Conservation (phyloP, 2,329 filamentous ascomycete genomes). For the Neofusicoccum laricinum region DNA sequence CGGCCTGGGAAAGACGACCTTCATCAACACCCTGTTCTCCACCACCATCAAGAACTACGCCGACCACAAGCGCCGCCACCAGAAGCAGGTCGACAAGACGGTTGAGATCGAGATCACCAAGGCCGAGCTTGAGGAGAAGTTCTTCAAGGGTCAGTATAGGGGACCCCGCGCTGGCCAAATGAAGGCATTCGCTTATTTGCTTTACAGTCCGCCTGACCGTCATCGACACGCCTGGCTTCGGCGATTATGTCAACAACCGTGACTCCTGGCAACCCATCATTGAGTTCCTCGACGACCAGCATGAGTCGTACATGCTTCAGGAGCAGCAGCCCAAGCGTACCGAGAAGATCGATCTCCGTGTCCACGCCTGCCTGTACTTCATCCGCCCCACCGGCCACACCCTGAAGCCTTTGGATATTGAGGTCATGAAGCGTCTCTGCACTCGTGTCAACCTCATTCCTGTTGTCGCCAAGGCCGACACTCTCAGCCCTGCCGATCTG, state of each 20-base stretch:
- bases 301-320: conserved; percentile 99
- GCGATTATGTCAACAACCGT: conserved; percentile 99
- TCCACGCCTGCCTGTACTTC: conserved; percentile 98
- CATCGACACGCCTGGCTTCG: conserved; percentile 97
- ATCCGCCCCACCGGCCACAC: conserved; percentile 98
- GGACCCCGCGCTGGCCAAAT: not conserved
- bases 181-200: not conserved
- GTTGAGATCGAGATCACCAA: conserved; percentile 99
- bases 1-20: conserved; percentile 97
- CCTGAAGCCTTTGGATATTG: conserved; percentile 96
- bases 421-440: conserved; percentile 99
- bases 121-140: conserved; percentile 99
- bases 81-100: conserved; percentile 99
- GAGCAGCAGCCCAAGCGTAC: conserved; percentile 97
- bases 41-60: conserved; percentile 99
- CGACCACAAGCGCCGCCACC: conserved; percentile 98
- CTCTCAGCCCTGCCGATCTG: conserved; percentile 87
- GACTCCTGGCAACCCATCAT: conserved; percentile 99
- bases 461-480: conserved; percentile 98
- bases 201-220: conserved; percentile 87
- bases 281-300: conserved; percentile 99
- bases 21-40: conserved; percentile 99
- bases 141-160: conserved; percentile 83
- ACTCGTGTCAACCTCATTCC: conserved; percentile 98
- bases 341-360: conserved; percentile 99